These are phyloP conservation scores for Nepenthes mirabilis DNA, from an alignment of 148 eudicot genomes.

Conservation along the genomic window DNA sequence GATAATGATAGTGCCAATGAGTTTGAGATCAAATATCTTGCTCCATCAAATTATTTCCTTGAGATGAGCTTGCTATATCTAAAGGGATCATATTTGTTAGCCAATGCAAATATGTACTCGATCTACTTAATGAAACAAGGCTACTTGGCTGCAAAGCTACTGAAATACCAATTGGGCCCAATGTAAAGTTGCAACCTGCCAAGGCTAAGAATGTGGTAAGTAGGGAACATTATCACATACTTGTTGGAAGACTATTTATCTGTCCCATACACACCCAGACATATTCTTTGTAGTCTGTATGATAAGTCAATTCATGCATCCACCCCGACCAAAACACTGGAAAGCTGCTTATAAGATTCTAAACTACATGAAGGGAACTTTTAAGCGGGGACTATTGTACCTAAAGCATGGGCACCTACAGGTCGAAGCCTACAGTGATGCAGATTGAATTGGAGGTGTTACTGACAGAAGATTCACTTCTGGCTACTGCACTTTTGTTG, in stretches of 20 bases:
- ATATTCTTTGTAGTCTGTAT: not conserved
- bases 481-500: too few species aligned
- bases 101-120: slow-evolving; percentile 1
- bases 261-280: slow-evolving; percentile 4
- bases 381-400: too few species aligned
- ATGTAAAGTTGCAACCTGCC: not conserved
- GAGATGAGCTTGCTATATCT: not conserved
- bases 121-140: not conserved
- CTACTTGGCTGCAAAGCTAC: slow-evolving; percentile 1
- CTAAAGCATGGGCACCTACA: too few species aligned
- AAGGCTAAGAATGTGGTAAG: not conserved
- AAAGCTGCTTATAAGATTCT: not conserved
- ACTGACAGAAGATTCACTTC: too few species aligned
- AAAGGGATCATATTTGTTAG: not conserved
- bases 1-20: not conserved
- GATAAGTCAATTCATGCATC: not conserved
- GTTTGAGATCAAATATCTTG: not conserved
- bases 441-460: too few species aligned
- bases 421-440: too few species aligned
- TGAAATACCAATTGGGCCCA: not conserved
- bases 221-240: not conserved
- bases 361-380: not conserved
- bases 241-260: slow-evolving; percentile 6
- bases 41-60: not conserved
- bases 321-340: not conserved